Base-by-base conservation (phyloP, 352 stramenopile genomes). In the Globisporangium paroecandrum region DNA sequence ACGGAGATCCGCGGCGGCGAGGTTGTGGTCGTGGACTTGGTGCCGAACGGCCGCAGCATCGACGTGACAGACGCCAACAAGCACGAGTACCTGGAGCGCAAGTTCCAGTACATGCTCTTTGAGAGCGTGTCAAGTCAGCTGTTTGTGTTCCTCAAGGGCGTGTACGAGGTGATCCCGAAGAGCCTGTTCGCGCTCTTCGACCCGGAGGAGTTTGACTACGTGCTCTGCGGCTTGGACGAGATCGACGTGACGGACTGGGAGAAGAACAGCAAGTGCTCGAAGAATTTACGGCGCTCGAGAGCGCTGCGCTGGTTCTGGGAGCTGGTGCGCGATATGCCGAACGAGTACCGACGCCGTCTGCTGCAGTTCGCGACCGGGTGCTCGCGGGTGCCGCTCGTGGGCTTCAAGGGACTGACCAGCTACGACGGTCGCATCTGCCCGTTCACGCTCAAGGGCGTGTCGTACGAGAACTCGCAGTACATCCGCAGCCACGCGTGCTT, bases 221-320 rank as follows among this genome's bases (percentile, higher is more conserved):
- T 98, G 13, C 82, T 99, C 68, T 98, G 93, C 63, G 96, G 96
- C 25, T 77, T 97, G 49, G 91, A 97, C 20, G 81, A 85, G 57
- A 98, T 99, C 69, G 89, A 98, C 55, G 92, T 99, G 59, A 77
- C 94, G 24, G 96, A 99, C 76, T 99, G 96, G 96, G 89, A 94
- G 73, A 68, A 66, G 7, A 72, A 98, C 62, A 98, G 92, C 53
- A 82, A 73, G 34, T 75, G 71, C 24, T 80, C 76, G 3, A 75
- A 69, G 58, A 80, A 75, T 58, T 58, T 82, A 24, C 58, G 43
- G 3, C 68, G 70, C 29, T 65, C 73, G 43, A 58, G 76, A 60
- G 71, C 78, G 4, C 61, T 78, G 61, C 70, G 73, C n/a, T 82
- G 72, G 73, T 87, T 89, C 57, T 89, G 81, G 81, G 70, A 84